These are phyloP conservation scores for Fusarium torulosum DNA, from an alignment of 2,329 filamentous ascomycete species.

Conservation along the genomic window DNA sequence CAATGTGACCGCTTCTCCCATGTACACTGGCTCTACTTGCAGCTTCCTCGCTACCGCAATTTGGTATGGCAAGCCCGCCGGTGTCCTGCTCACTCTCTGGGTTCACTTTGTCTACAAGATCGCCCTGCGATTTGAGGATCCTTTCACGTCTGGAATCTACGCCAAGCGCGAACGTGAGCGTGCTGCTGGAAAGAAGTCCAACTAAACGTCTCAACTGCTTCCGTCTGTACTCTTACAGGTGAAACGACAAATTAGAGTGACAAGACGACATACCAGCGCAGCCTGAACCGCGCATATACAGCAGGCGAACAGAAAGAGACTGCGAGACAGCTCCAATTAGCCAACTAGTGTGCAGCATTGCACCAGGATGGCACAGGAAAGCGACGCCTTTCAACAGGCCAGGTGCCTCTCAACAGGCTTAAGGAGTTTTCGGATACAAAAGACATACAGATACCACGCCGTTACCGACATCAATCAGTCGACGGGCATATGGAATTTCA, in stretches of 20 bases:
- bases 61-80: constrained; percentile 88
- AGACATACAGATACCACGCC: constrained; percentile 28
- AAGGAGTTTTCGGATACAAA: constrained; percentile 41
- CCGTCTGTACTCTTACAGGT: constrained; percentile 17
- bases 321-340: constrained; percentile 11
- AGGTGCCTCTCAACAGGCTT: constrained; percentile 48
- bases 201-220: constrained; percentile 50
- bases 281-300: not conserved
- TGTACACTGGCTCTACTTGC: constrained; percentile 96
- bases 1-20: constrained; percentile 89
- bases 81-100: constrained; percentile 78
- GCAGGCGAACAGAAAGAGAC: not conserved
- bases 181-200: constrained; percentile 66
- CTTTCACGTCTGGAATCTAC: constrained; percentile 94
- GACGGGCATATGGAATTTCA: constrained; percentile 25
- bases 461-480: constrained; percentile 37
- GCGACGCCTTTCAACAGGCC: constrained; percentile 49
- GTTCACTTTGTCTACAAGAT: constrained; percentile 84
- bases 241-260: constrained; percentile 20
- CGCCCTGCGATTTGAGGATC: constrained; percentile 89
- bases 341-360: constrained; percentile 29
- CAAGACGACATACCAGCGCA: not conserved
- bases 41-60: constrained; percentile 91
- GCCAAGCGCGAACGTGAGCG: constrained; percentile 79
- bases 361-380: constrained; percentile 40